Evolutionary conservation across 176 grass and related monocot genomes (phyloP).

Genomic region (Saccharum officinarum): DNA sequence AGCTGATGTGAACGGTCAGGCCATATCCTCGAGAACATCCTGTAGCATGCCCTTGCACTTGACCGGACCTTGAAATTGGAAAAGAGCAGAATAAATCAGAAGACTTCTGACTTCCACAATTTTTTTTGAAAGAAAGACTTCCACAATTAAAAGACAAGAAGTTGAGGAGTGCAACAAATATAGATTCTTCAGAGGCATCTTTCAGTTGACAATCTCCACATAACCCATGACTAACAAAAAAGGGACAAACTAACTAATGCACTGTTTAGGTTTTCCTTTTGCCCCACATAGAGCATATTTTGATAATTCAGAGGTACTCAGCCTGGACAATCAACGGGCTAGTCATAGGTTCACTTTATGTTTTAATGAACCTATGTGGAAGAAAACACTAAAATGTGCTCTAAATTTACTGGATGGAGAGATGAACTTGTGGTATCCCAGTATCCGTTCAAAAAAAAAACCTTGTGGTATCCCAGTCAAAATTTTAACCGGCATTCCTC

Average conservation of each 20-base stretch:
- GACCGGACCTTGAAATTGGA: conserved; percentile 65
- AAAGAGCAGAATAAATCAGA: background rate
- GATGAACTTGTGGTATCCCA: background rate
- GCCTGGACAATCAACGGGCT: background rate
- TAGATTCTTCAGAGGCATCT: background rate
- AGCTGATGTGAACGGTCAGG: conserved; percentile 68
- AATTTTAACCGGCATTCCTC: background rate
- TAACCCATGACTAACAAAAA: background rate
- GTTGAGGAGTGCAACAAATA: background rate
- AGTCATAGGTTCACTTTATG: background rate
- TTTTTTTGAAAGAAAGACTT: background rate
- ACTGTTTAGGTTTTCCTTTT: background rate
- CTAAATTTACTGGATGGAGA: background rate
- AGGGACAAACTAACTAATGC: background rate
- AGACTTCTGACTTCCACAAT: background rate
- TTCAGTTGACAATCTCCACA: background rate
- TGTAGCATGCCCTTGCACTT: conserved; percentile 81
- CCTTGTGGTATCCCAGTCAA: background rate
- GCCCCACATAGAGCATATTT: background rate
- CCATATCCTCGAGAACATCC: conserved; percentile 85
- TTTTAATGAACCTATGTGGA: conserved; percentile 2
- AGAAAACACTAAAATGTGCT: background rate
- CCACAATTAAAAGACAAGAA: background rate
- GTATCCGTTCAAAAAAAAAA: too few species aligned
- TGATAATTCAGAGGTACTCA: background rate